phyloP scores from a whole-genome alignment of 116 monocot species.

The Thalassia testudinum region DNA sequence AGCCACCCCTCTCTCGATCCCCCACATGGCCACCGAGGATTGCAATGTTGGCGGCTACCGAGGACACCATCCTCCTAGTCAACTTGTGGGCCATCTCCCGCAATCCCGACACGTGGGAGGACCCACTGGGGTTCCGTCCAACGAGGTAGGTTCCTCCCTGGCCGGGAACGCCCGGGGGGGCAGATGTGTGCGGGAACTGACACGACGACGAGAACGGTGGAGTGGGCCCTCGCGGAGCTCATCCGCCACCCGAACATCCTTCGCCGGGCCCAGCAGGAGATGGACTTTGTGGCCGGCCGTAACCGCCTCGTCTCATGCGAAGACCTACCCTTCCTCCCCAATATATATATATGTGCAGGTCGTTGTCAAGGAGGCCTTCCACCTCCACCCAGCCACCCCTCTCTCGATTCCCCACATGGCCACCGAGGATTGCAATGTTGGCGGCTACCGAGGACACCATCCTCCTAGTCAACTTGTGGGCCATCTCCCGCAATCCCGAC shows the following conservation, averaged over 20 bases:
- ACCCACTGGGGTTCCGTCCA: conserved; percentile 40
- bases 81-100: conserved; percentile 59
- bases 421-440: conserved; percentile 14
- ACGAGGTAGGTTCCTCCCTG: conserved; percentile 36
- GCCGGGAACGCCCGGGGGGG: conserved; percentile 26
- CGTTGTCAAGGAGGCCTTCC: conserved; percentile 51
- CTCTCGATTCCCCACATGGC: conserved; percentile 36
- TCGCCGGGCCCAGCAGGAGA: conserved; percentile 24
- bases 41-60: conserved; percentile 31
- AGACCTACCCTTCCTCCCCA: conserved; percentile 37
- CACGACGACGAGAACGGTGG: conserved; percentile 27
- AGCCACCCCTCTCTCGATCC: conserved; percentile 45
- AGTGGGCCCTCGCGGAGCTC: conserved; percentile 51
- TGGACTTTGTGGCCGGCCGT: conserved; percentile 34
- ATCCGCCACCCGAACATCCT: conserved; percentile 43
- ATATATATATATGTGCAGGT: conserved; percentile 30
- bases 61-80: conserved; percentile 24
- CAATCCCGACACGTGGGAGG: conserved; percentile 29
- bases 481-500: conserved; percentile 32
- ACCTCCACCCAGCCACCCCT: conserved; percentile 55
- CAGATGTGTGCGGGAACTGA: conserved; percentile 58
- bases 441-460: conserved; percentile 28
- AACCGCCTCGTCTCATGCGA: conserved; percentile 21
- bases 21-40: conserved; percentile 16
- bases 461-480: conserved; percentile 54